Evolutionary conservation across 305 asterid genomes (phyloP), one percentile per base, ranked within the genome.

Genomic region (Fraxinus platypoda): DNA sequence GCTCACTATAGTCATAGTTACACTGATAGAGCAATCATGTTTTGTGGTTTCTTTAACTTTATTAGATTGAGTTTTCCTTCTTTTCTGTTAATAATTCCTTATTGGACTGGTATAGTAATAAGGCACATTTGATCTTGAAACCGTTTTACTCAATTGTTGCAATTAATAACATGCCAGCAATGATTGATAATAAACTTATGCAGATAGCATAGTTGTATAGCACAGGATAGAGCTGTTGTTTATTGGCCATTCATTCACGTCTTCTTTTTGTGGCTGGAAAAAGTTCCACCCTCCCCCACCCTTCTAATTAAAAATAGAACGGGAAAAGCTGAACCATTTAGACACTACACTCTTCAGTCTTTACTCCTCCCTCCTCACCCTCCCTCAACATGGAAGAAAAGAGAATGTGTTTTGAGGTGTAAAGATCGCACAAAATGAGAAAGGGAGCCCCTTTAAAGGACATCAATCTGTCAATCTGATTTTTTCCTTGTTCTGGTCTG

Each of bases 1-100:
- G 89, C 83, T 82, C 13, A 23, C 1, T 64, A 1, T 81, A 82
- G 92, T 93, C 97, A 90, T 93, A 90, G 95, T 90, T 90, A 91
- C 93, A 83, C 93, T 93, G 91, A 90, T 89, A 82, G 93, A 84
- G 73, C 73, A 64, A 25, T 25, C 73, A 1, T 25, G 73, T 64
- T 64, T 64, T 9, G 31, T 23, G 17, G 33, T 21, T 23, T 62
- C 72, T 62, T 23, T 8, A 9, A 21, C 30, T 62, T 23, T 62
- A 62, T 21, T 62, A 23, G 72, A 19, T 62, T 2, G 33, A 62
- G 31, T 41, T 33, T 57, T 19, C 26, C 31, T 34, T 25, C 21
- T 13, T 49, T 70, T 62, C 17, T 26, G 33, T 64, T 15, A 64
- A 9, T 15, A 64, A 9, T 64, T 64, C 70, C 70, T 54, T 54